phyloP scores from a whole-genome alignment of 129 eudicot species.

The Artemisia argyi region DNA sequence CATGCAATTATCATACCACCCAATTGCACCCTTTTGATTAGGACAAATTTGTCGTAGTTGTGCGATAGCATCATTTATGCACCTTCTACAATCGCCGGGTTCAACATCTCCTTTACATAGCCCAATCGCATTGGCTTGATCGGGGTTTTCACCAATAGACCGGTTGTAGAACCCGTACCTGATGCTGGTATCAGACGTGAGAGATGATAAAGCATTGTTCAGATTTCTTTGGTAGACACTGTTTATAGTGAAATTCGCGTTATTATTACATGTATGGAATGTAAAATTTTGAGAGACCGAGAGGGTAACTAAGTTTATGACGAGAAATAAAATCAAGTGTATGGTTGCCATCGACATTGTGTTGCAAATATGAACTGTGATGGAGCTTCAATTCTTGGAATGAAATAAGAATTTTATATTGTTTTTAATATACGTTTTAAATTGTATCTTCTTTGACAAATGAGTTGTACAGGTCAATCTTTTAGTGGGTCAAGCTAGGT shows the following conservation, averaged over 20 bases:
- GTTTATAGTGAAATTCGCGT: constrained; percentile 35
- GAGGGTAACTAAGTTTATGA: no score
- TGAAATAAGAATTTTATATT: no score
- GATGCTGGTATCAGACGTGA: constrained; percentile 22
- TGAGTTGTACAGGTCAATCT: no score
- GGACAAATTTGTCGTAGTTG: constrained; percentile 27
- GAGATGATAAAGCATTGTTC: constrained; percentile 28
- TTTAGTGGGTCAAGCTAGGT: no score
- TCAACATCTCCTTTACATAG: constrained; percentile 56
- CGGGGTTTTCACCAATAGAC: constrained; percentile 27
- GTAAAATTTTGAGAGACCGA: no score
- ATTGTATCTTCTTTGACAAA: no score
- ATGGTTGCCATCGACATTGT: no score
- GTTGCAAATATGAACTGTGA: no score
- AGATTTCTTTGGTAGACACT: constrained; percentile 44
- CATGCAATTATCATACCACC: constrained; percentile 34
- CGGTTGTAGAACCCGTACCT: constrained; percentile 33
- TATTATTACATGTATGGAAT: no score
- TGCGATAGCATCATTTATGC: constrained; percentile 23
- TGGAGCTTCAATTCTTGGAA: no score
- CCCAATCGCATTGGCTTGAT: constrained; percentile 41
- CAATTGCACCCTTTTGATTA: constrained; percentile 27
- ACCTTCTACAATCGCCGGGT: constrained; percentile 25
- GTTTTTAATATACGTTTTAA: no score
- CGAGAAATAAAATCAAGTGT: no score